Evolutionary conservation across 2,329 filamentous ascomycete genomes (phyloP).

Genomic region (Ascochyta lentis): DNA sequence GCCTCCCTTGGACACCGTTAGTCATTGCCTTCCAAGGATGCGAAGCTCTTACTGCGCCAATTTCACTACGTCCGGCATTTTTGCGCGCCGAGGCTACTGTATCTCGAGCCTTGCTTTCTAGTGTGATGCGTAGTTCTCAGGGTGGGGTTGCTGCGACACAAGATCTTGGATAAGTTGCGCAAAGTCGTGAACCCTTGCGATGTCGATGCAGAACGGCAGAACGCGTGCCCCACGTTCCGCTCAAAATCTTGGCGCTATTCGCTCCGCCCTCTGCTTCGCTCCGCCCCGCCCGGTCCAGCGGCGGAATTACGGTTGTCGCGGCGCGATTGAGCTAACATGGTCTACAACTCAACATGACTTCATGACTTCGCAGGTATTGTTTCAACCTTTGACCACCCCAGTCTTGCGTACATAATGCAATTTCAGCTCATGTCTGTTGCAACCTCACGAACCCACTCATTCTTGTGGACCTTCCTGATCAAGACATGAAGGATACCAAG

Average conservation of each 20-base stretch:
- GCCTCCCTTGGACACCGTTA: constrained; percentile 18
- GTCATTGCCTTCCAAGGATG: not conserved
- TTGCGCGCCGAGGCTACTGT: not conserved
- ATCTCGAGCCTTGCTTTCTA: not conserved
- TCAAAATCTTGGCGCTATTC: not conserved
- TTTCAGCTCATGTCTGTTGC: not conserved
- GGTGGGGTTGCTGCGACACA: not conserved
- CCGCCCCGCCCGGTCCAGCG: not conserved
- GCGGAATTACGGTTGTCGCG: not conserved
- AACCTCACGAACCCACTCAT: not conserved
- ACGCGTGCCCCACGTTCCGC: constrained; percentile 21
- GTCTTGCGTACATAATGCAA: not conserved
- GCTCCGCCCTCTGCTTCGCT: not conserved
- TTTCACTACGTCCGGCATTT: constrained; percentile 19
- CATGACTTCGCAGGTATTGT: not conserved
- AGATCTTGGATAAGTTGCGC: not conserved
- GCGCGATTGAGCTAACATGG: not conserved
- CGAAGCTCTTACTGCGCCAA: constrained; percentile 19
- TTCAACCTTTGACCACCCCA: not conserved
- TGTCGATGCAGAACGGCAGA: not conserved
- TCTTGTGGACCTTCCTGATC: not conserved
- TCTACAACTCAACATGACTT: constrained; percentile 1
- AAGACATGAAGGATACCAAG: not conserved
- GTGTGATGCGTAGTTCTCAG: not conserved
- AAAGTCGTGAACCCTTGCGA: constrained; percentile 5